Base-by-base conservation (phyloP, 352 stramenopile species). In the Pythium phragmiticola region DNA sequence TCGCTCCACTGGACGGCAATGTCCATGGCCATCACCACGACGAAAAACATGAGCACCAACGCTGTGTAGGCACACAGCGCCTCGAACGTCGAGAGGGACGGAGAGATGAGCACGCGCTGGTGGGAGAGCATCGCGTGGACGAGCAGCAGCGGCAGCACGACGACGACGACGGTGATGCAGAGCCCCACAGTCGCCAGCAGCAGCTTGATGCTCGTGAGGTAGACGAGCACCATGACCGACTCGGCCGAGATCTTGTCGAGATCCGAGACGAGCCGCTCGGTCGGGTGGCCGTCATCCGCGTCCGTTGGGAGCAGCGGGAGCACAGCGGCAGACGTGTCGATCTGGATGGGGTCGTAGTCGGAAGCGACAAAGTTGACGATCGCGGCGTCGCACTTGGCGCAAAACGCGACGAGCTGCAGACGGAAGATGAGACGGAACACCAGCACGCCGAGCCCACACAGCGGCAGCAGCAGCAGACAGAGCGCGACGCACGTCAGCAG, bases 121-220 rank as follows among this genome's bases (percentile, higher is more conserved):
- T 30, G 14, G 41, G 14, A 16, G 13, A 67, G 28, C 33, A 60
- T 21, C 17, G 28, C 21, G 21, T 61, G 52, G 43, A 57, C 3
- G 1, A 57, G 26, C 52, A 68, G 36, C 9, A 65, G 16, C 3
- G 53, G 53, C 28, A 60, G 23, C 39, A 17, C 57, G 2, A 74
- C 2, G 2, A 39, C 21, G 23, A 68, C 48, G 7, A 59, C 7
- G 0, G 53, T 45, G 16, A 60, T 0, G 19, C 51, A 58, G 2
- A 74, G 30, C 1, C 68, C 57, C 12, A 62, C 17, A 2, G 59
- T 43, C 3, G 45, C 64, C 1, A 72, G 48, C 2, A 69, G 5
- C 34, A 65, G 61, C 56, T 72, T 75, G 46, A 75, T 45, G n/a
- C 45, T 62, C 11, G 59, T 57, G 21, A 75, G 57, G 59, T 75